Percentiles rank a stretch among this genome's conserved stretches.
phyloP scores from a whole-genome alignment of 2,329 filamentous ascomycete genomes.

The Beauveria caledonica region DNA sequence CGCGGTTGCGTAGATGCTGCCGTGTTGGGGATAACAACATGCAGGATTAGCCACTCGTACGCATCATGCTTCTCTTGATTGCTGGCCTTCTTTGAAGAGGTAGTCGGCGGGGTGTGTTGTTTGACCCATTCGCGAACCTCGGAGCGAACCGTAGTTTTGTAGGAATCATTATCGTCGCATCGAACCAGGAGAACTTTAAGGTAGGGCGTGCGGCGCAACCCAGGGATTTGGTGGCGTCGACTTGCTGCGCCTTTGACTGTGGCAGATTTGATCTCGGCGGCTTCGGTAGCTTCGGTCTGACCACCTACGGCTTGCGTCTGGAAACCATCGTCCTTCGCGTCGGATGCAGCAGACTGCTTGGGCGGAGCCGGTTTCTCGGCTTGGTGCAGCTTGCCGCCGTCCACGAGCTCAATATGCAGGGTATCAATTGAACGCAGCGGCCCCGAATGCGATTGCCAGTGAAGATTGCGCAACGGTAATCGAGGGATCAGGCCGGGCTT shows the following conservation, averaged over 20 bases:
- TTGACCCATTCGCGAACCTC: conserved; percentile 90
- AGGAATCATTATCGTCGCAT: conserved; percentile 92
- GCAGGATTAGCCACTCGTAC: conserved; percentile 89
- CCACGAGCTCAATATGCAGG: conserved; percentile 81
- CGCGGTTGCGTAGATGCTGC: conserved; percentile 70
- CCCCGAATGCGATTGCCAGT: conserved; percentile 92
- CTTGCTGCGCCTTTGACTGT: conserved; percentile 26
- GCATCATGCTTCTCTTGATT: conserved; percentile 91
- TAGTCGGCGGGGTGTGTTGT: conserved; percentile 54
- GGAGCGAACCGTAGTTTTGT: conserved; percentile 72
- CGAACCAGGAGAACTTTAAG: conserved; percentile 82
- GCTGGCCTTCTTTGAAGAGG: conserved; percentile 45
- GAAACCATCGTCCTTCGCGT: conserved; percentile 49
- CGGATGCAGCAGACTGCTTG: conserved; percentile 25
- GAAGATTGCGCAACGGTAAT: conserved; percentile 80
- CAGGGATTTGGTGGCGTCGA: conserved; percentile 89
- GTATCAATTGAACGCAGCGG: conserved; percentile 90
- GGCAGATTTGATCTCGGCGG: conserved; percentile 27
- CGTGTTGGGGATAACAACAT: conserved; percentile 85
- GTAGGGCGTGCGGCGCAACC: conserved; percentile 85
- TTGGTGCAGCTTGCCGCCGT: conserved; percentile 35
- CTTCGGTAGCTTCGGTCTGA: conserved; percentile 29
- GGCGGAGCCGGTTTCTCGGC: conserved; percentile 31
- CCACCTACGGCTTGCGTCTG: conserved; percentile 47
- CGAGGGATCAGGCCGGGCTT: conserved; percentile 68